Base-by-base conservation (phyloP, 768 basidiomycete genomes). In the Collybiopsis confluens region DNA sequence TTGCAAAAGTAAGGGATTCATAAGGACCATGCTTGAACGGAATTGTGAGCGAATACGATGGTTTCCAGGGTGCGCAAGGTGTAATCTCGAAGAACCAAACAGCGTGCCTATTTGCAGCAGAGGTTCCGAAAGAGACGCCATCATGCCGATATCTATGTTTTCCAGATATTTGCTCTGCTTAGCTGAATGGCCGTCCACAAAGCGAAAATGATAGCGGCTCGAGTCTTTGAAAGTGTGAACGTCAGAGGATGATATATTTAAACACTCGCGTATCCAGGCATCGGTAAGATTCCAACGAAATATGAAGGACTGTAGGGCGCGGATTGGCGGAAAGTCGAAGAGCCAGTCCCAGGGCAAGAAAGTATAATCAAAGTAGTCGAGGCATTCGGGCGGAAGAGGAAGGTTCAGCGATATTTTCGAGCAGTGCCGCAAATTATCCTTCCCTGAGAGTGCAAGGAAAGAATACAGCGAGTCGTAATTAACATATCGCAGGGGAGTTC, bases 81-180 rank as follows among this genome's bases (percentile, higher is more conserved):
- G 74, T 2, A 92, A 69, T 8, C 91, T 79, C 2, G 83, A 82
- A 1, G 88, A 85, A 4, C 88, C 89, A 67, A 92, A 92, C 1
- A 92, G 75, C 0, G 85, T 83, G 8, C 90, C 90, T 13, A 92
- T 62, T 53, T 86, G 81, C 15, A 93, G 62, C 24, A 92, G 76
- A 8, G 75, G 79, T 54, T 80, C 70, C 3, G 62, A 60, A 20
- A 69, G 64, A 26, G 62, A 49, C 3, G 69, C 70, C n/a, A 83
- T 72, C 1, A 70, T 63, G 13, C 66, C 68, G 44, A 81, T 74
- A 54, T 72, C 68, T 30, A 84, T 62, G 38, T 68, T 65, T 52
- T 75, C 66, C 23, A 54, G 50, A 64, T 76, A 85, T 58, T 76
- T 80, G 13, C 71, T 62, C 33, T 58, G 56, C 1, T 54, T 38